phyloP scores from a whole-genome alignment of 805 yeast species.

The Saturnispora sanitii region DNA sequence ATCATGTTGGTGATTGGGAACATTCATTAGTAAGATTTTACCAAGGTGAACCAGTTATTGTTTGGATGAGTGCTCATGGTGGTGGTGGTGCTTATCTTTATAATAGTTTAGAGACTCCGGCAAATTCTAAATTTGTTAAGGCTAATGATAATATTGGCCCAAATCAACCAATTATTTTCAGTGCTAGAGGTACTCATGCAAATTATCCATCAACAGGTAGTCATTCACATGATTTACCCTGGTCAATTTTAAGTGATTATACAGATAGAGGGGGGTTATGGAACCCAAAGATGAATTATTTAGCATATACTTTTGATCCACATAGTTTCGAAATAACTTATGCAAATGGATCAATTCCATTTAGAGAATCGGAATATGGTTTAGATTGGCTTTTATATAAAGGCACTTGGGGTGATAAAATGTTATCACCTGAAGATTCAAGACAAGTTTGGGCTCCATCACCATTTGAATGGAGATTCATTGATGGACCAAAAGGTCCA shows the following conservation, averaged over 20 bases:
- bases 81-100: slow-evolving; percentile 89
- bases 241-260: slow-evolving; percentile 80
- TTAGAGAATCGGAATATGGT: slow-evolving; percentile 46
- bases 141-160: slow-evolving; percentile 19
- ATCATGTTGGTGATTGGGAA: slow-evolving; percentile 98
- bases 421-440: slow-evolving; percentile 54
- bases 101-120: slow-evolving; percentile 54
- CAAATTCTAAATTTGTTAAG: slow-evolving; percentile 23
- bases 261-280: slow-evolving; percentile 93
- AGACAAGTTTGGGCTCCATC: slow-evolving; percentile 82
- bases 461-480: slow-evolving; percentile 81
- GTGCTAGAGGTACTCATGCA: slow-evolving; percentile 96
- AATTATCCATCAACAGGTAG: slow-evolving; percentile 95
- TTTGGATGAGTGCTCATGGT: slow-evolving; percentile 98
- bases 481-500: slow-evolving; percentile 93
- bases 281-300: slow-evolving; percentile 80
- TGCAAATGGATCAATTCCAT: slow-evolving; percentile 37
- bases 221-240: slow-evolving; percentile 92
- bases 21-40: slow-evolving; percentile 81
- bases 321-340: slow-evolving; percentile 37
- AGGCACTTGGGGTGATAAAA: slow-evolving; percentile 90
- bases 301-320: slow-evolving; percentile 57
- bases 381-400: slow-evolving; percentile 71
- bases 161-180: slow-evolving; percentile 64
- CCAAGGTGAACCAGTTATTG: slow-evolving; percentile 66